phyloP scores from a whole-genome alignment of 2,329 filamentous ascomycete species.

The Alternaria angustiovoidea region DNA sequence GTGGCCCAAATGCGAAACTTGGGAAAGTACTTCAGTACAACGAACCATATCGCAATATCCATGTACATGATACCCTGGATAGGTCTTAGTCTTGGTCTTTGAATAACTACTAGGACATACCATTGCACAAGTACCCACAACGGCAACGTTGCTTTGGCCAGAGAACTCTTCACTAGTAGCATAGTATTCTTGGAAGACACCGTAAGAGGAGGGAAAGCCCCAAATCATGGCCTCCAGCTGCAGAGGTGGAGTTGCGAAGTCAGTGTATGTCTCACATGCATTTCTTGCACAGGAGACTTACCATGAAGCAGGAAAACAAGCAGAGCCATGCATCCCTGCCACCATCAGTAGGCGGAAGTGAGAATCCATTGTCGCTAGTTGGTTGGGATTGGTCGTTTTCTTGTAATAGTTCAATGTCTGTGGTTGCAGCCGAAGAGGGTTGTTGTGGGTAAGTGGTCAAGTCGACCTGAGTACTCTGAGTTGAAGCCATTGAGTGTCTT shows the following conservation, averaged over 20 bases:
- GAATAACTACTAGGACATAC: constrained; percentile 10
- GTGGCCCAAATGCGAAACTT: constrained; percentile 46
- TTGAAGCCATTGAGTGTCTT: constrained; percentile 25
- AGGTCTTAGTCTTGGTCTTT: not conserved
- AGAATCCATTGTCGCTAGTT: constrained; percentile 35
- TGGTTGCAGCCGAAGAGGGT: constrained; percentile 11
- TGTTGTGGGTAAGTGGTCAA: constrained; percentile 22
- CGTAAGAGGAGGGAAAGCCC: constrained; percentile 44
- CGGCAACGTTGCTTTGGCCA: constrained; percentile 43
- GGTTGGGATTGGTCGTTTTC: constrained; percentile 9
- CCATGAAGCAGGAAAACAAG: constrained; percentile 54
- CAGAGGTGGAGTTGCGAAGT: not conserved
- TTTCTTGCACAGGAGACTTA: not conserved
- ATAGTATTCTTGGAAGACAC: constrained; percentile 48
- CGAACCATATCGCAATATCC: constrained; percentile 53
- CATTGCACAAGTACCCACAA: constrained; percentile 47
- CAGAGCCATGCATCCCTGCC: constrained; percentile 44
- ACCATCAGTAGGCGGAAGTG: constrained; percentile 39
- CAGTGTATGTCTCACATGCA: not conserved
- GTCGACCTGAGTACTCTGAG: constrained; percentile 22
- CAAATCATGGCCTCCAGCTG: constrained; percentile 60
- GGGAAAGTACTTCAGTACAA: constrained; percentile 50
- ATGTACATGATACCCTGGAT: constrained; percentile 58
- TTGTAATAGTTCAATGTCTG: constrained; percentile 28
- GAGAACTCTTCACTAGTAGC: constrained; percentile 39